Base-by-base conservation (phyloP, 2,329 filamentous ascomycete genomes). In the Hypoxylon sp. region DNA sequence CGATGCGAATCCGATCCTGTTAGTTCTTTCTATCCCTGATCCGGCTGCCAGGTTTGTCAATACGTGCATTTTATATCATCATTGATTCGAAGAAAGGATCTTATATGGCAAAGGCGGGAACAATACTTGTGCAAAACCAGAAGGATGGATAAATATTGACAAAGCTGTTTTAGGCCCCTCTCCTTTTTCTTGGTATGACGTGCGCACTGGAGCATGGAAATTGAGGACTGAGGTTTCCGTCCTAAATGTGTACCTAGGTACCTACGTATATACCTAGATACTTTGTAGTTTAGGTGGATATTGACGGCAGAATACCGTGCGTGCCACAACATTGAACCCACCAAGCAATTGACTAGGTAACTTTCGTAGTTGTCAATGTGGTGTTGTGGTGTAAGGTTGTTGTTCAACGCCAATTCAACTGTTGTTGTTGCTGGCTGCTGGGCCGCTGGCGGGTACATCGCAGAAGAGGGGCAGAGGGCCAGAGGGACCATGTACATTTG, bases 1-100 rank as follows among this genome's bases (percentile, higher is more conserved):
- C 27, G 17, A 44, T 22, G 33, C 44, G 51, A 37, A 49, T 37
- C 48, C 60, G 51, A 56, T 44, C 20, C 44, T 22, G 10, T 37
- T 37, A 57, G n/a, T 31, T 30, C 25, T 27, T 27, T 27, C 25
- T 51, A 63, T 63, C 44, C 60, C 60, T 40, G 33, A 63, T 63
- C 60, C 60, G 60, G 60, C 40, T 44, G 4, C 40, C 20, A 44
- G 17, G 5, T 44, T 44, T 8, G 17, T 22, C 17, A 22, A 22
- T 17, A 44, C 8, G 13, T 37, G 11, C 33, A 14, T 37, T 37
- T 13, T 14, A 44, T 44, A 4, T 11, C 6, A 44, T 5, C 40
- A 44, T 44, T 5, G 40, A 44, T 22, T n/a, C 0, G 7, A 22
- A 44, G 17, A 44, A 44, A 44, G 40, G 40, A 44, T 17, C 2